Percentiles rank a stretch among this genome's conserved stretches.
These are phyloP conservation scores for Penicillium diatomitis DNA, from an alignment of 495 filamentous ascomycete genomes.

Conservation along the genomic window DNA sequence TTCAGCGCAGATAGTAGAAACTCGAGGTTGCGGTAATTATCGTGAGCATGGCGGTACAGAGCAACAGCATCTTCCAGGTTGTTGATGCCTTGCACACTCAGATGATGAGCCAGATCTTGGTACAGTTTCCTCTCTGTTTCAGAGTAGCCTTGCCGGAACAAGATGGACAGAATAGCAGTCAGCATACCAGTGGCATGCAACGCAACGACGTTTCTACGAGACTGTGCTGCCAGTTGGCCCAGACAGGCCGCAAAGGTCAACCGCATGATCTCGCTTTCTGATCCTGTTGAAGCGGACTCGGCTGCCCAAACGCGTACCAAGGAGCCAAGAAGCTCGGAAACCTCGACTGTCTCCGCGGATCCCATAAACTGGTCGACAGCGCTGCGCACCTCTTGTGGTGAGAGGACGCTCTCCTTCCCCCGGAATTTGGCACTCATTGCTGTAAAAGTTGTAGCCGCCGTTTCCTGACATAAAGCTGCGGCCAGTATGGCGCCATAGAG, in stretches of 20 bases:
- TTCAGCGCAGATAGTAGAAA: conserved; percentile 69
- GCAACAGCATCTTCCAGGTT: conserved; percentile 69
- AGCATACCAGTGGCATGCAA: conserved; percentile 72
- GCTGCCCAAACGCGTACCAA: conserved; percentile 35
- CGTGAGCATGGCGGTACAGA: conserved; percentile 57
- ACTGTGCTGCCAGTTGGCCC: conserved; percentile 41
- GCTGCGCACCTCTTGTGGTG: conserved; percentile 15
- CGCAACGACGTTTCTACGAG: conserved; percentile 64
- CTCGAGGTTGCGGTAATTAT: conserved; percentile 51
- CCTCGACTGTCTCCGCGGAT: conserved; percentile 33
- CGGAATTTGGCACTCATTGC: conserved; percentile 22
- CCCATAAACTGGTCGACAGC: conserved; percentile 30
- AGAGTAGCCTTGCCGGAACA: conserved; percentile 45
- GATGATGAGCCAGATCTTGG: conserved; percentile 33
- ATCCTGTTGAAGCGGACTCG: conserved; percentile 21
- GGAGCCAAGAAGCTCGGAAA: conserved; percentile 30
- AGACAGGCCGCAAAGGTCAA: conserved; percentile 34
- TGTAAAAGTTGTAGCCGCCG: conserved; percentile 41
- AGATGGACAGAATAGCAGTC: conserved; percentile 56
- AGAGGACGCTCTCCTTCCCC: conserved; percentile 1
- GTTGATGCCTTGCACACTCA: conserved; percentile 52
- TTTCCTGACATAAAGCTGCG: conserved; percentile 71
- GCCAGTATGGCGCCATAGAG: conserved; percentile 79
- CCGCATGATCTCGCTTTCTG: conserved; percentile 19
- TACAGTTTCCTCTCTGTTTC: conserved; percentile 48